Percentiles rank a stretch among this genome's conserved stretches.
Conservation (phyloP, 352 stramenopile genomes). For the Phytophthora sp. region DNA sequence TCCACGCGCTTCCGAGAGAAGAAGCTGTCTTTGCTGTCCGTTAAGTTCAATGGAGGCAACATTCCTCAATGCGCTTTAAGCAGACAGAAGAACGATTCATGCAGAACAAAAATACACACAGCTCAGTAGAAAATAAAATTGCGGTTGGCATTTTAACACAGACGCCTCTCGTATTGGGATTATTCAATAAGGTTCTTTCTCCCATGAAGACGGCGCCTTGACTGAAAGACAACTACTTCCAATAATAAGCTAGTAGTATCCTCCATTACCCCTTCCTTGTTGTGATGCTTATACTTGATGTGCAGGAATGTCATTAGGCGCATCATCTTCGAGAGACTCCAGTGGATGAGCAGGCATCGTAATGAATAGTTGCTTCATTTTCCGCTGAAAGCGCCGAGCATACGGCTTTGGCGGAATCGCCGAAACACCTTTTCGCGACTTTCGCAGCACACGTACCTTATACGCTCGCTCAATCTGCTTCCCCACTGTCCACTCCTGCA, state of each 20-base stretch:
- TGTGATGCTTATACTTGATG: conserved; percentile 37
- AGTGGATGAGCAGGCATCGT: conserved; percentile 44
- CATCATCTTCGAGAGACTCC: conserved; percentile 44
- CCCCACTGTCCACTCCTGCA: conserved; percentile 86
- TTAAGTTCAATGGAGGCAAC: conserved; percentile 50
- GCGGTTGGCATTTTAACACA: conserved; percentile 9
- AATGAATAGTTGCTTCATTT: conserved; percentile 86
- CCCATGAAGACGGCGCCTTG: neutral
- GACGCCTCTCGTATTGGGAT: neutral
- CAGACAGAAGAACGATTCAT: too few species aligned
- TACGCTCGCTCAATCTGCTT: conserved; percentile 86
- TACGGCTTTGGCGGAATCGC: conserved; percentile 77
- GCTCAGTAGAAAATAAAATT: conserved; percentile 17
- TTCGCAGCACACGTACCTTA: conserved; percentile 84
- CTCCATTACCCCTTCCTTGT: too few species aligned
- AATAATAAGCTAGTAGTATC: neutral
- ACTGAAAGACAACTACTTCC: conserved; percentile 9
- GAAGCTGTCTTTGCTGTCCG: conserved; percentile 39
- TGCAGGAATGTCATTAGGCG: conserved; percentile 21
- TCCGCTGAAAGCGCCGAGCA: conserved; percentile 79
- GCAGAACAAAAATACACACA: conserved; percentile 28
- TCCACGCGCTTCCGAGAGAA: conserved; percentile 41
- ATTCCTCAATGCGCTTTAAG: too few species aligned
- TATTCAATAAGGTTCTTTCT: conserved; percentile 28
- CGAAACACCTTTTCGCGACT: conserved; percentile 73